Evolutionary conservation across 257 asterid genomes (phyloP).

Genomic region (Rauvolfia tetraphylla): DNA sequence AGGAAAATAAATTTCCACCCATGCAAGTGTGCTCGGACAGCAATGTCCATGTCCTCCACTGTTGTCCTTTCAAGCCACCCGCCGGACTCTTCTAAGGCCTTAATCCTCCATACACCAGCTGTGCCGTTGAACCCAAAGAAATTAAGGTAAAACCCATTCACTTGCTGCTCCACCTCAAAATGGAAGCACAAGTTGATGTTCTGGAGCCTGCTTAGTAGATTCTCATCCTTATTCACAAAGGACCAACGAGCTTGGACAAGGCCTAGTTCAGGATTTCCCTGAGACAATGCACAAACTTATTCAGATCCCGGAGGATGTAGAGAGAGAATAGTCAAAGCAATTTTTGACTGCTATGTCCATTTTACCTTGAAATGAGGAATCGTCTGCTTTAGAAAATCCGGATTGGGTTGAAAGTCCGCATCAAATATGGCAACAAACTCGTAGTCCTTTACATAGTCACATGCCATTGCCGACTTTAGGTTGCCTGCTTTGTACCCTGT

Average conservation of each 20-base stretch:
- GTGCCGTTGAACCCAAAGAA: slow-evolving; percentile 97
- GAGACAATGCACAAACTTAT: neutral
- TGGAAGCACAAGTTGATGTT: slow-evolving; percentile 88
- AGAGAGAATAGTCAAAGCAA: neutral
- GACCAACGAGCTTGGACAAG: slow-evolving; percentile 95
- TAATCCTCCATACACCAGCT: slow-evolving; percentile 92
- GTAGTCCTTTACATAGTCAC: slow-evolving; percentile 79
- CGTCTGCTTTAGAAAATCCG: slow-evolving; percentile 84
- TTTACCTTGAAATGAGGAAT: slow-evolving; percentile 89
- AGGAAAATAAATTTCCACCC: slow-evolving; percentile 81
- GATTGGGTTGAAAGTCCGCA: slow-evolving; percentile 84
- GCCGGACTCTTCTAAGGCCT: slow-evolving; percentile 90
- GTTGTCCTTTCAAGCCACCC: slow-evolving; percentile 98
- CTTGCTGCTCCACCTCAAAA: slow-evolving; percentile 96
- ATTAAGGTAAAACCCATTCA: slow-evolving; percentile 69
- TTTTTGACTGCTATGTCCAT: neutral
- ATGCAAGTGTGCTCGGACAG: slow-evolving; percentile 79
- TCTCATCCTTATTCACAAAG: slow-evolving; percentile 83
- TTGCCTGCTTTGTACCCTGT: slow-evolving; percentile 97
- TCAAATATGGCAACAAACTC: slow-evolving; percentile 86
- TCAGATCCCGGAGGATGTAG: neutral
- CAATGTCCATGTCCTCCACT: slow-evolving; percentile 95
- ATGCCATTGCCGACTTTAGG: slow-evolving; percentile 89
- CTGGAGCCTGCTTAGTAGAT: slow-evolving; percentile 76
- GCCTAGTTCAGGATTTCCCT: slow-evolving; percentile 86